These are phyloP conservation scores for Talaromyces borbonicus DNA, from an alignment of 495 filamentous ascomycete genomes.

Conservation along the genomic window DNA sequence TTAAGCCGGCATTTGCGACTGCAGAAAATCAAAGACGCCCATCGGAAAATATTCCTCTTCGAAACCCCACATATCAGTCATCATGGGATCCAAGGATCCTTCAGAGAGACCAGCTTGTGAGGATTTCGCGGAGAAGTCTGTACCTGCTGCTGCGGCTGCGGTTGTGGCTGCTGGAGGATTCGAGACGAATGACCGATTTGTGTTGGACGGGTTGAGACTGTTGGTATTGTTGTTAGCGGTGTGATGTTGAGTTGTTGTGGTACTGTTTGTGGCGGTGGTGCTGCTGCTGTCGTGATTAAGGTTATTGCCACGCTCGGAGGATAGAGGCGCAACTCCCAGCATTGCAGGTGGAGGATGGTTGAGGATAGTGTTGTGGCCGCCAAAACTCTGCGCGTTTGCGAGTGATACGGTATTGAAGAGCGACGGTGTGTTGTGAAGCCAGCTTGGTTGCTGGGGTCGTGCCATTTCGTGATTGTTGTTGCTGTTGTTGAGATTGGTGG, in stretches of 20 bases:
- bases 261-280: neutral
- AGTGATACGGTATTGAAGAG: conserved; percentile 34
- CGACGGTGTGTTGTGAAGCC: conserved; percentile 19
- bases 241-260: neutral
- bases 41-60: conserved; percentile 42
- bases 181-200: no score
- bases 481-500: neutral
- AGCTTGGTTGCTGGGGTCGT: conserved; percentile 5
- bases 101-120: conserved; percentile 30
- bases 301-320: conserved; percentile 34
- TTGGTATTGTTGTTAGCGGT: neutral
- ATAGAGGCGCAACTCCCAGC: conserved; percentile 34
- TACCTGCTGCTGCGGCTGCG: conserved; percentile 4
- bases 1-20: conserved; percentile 40
- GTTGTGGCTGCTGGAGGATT: neutral
- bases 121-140: conserved; percentile 15
- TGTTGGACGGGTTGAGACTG: neutral
- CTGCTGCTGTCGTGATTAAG: conserved; percentile 21
- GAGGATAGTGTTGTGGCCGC: conserved; percentile 32
- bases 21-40: conserved; percentile 40
- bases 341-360: conserved; percentile 29
- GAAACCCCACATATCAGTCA: conserved; percentile 39
- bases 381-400: conserved; percentile 29
- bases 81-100: conserved; percentile 38
- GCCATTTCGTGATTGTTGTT: neutral